Evolutionary conservation across 2,329 filamentous ascomycete genomes (phyloP).

Genomic region (Cucurbitaria berberidis): DNA sequence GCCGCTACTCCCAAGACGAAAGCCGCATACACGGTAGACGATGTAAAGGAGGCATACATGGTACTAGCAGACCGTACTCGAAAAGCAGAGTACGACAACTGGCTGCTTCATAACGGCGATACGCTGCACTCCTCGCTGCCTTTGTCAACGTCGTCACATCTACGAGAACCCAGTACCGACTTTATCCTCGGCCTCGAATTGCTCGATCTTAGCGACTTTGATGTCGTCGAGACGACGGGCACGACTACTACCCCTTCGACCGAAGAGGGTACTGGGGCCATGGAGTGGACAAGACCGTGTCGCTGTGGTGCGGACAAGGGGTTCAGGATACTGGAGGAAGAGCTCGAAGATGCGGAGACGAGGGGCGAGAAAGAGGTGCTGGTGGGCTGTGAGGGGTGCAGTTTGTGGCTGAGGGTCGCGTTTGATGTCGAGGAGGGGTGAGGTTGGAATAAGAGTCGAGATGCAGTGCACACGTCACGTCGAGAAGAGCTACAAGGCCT

Average conservation of each 20-base stretch:
- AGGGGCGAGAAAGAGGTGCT: conserved; percentile 64
- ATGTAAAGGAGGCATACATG: conserved; percentile 65
- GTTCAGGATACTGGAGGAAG: conserved; percentile 61
- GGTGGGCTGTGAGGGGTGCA: conserved; percentile 67
- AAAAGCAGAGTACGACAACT: conserved; percentile 52
- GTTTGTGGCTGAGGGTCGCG: conserved; percentile 66
- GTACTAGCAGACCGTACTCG: conserved; percentile 55
- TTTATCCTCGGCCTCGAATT: conserved; percentile 60
- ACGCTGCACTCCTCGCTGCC: background rate
- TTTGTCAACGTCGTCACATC: background rate
- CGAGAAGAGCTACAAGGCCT: background rate
- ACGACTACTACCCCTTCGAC: background rate
- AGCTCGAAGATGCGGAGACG: conserved; percentile 59
- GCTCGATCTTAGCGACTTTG: conserved; percentile 63
- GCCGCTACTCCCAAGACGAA: background rate
- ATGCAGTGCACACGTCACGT: no score
- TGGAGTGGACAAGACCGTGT: conserved; percentile 60
- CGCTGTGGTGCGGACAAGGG: conserved; percentile 64
- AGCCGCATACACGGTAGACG: conserved; percentile 57
- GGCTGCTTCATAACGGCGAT: conserved; percentile 15
- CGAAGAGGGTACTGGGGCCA: conserved; percentile 2
- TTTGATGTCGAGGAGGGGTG: conserved; percentile 59
- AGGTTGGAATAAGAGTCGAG: conserved; percentile 2
- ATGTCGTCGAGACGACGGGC: background rate
- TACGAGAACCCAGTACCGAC: background rate